Percentiles rank a stretch among this genome's conserved stretches.
These are phyloP conservation scores for Plenodomus biglobosus DNA, from an alignment of 2,329 filamentous ascomycete species.

Conservation along the genomic window DNA sequence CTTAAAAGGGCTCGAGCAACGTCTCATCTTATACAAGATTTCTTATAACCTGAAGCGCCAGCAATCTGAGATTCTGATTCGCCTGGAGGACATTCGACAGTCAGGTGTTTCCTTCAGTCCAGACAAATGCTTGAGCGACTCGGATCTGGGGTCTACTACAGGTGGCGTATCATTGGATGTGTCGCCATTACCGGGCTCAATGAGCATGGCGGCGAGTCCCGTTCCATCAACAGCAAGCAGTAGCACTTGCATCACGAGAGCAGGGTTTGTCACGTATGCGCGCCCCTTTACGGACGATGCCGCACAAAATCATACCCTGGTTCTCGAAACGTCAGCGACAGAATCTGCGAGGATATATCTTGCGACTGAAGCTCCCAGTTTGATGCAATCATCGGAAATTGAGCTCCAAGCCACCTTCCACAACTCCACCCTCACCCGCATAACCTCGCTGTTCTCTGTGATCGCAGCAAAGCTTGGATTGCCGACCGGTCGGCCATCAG, in stretches of 20 bases:
- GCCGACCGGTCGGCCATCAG: slow-evolving; percentile 60
- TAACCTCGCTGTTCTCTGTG: slow-evolving; percentile 75
- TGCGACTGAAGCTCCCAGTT: slow-evolving; percentile 13
- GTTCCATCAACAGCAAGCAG: slow-evolving; percentile 15
- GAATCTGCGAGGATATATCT: slow-evolving; percentile 49
- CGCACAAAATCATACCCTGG: slow-evolving; percentile 62
- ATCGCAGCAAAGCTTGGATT: slow-evolving; percentile 78
- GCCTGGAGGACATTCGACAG: slow-evolving; percentile 84
- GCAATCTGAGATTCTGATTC: slow-evolving; percentile 73
- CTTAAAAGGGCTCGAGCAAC: slow-evolving; percentile 87
- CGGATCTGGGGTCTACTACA: slow-evolving; percentile 21
- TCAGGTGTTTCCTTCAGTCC: slow-evolving; percentile 71
- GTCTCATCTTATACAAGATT: slow-evolving; percentile 74
- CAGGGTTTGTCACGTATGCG: slow-evolving; percentile 73
- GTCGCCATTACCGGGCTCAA: slow-evolving; percentile 34
- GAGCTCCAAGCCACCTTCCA: slow-evolving; percentile 69
- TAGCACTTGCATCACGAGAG: slow-evolving; percentile 11
- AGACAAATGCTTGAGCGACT: slow-evolving; percentile 45
- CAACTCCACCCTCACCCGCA: slow-evolving; percentile 66
- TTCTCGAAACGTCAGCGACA: slow-evolving; percentile 67
- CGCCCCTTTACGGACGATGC: slow-evolving; percentile 82
- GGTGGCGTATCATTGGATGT: slow-evolving; percentile 16
- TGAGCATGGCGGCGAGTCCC: slow-evolving; percentile 24
- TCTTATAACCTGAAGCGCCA: slow-evolving; percentile 70
- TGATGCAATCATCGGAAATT: slow-evolving; percentile 29